Percentiles rank a stretch among this genome's conserved stretches.
Conservation (phyloP, 345 rosid species). For the Corchorus capsularis region DNA sequence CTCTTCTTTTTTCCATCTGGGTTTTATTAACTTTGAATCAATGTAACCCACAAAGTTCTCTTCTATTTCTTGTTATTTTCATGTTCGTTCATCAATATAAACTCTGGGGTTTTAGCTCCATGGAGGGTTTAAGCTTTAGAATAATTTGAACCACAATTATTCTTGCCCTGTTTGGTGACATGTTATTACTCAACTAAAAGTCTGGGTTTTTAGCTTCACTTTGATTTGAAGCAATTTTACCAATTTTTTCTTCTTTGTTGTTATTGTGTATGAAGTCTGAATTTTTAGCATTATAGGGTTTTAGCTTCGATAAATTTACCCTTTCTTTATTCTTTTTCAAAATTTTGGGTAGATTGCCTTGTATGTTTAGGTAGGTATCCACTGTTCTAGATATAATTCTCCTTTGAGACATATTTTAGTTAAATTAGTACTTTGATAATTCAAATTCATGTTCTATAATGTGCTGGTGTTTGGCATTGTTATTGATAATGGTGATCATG, state of each 20-base stretch:
- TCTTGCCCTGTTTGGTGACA: neutral
- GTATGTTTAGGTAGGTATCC: slow-evolving; percentile 8
- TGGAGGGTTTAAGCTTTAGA: neutral
- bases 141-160: neutral
- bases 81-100: neutral
- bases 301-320: neutral
- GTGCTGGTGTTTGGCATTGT: neutral
- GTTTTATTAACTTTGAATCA: neutral
- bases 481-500: neutral
- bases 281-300: neutral
- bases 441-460: neutral
- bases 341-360: neutral
- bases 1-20: neutral
- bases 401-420: neutral
- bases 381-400: neutral
- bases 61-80: neutral
- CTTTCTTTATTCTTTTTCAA: too few species aligned
- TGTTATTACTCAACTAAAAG: neutral
- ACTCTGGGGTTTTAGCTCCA: slow-evolving; percentile 18
- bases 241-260: neutral
- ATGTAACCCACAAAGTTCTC: neutral
- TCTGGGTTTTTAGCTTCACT: neutral
- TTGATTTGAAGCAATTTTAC: neutral
- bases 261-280: neutral
- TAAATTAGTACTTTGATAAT: neutral